phyloP scores from a whole-genome alignment of 176 grass and related monocot species.

The Raddia distichophylla region DNA sequence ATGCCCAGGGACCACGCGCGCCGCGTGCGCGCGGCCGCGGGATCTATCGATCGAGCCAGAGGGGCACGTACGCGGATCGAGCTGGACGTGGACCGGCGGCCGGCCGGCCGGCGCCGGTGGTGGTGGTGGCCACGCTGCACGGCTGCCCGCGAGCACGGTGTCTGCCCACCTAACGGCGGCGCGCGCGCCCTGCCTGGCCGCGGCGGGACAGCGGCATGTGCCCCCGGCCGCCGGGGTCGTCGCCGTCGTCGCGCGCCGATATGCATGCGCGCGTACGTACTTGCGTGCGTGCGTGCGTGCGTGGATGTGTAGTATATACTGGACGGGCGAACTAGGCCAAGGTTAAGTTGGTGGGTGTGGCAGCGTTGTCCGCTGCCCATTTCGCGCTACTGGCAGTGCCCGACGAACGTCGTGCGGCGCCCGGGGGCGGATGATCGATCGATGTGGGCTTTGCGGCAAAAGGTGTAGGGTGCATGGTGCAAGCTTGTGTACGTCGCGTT shows the following conservation, averaged over 20 bases:
- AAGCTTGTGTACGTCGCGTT: not conserved
- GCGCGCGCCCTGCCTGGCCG: slow-evolving; percentile 1
- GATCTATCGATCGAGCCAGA: not conserved
- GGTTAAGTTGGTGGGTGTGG: slow-evolving; percentile 26
- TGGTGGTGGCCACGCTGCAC: not conserved
- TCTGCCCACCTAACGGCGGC: slow-evolving; percentile 37
- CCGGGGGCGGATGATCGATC: no score
- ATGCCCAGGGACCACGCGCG: not conserved
- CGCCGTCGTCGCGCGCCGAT: no score
- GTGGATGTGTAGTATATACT: no score
- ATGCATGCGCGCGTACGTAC: no score
- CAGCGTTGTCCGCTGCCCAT: not conserved
- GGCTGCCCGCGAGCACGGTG: slow-evolving; percentile 29
- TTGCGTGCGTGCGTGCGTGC: not conserved
- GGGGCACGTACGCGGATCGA: not conserved
- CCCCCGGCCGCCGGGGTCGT: no score
- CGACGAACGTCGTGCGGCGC: no score
- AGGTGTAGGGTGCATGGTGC: no score
- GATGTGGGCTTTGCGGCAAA: no score
- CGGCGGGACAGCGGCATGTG: not conserved
- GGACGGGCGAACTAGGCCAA: not conserved
- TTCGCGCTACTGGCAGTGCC: no score
- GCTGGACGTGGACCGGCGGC: not conserved
- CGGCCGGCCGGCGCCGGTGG: not conserved
- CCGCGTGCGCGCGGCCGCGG: not conserved